A percentile compares a stretch with the other conserved stretches of the same genome.
phyloP scores from a whole-genome alignment of 2,329 filamentous ascomycete genomes.

The Plectosphaerella sp. region DNA sequence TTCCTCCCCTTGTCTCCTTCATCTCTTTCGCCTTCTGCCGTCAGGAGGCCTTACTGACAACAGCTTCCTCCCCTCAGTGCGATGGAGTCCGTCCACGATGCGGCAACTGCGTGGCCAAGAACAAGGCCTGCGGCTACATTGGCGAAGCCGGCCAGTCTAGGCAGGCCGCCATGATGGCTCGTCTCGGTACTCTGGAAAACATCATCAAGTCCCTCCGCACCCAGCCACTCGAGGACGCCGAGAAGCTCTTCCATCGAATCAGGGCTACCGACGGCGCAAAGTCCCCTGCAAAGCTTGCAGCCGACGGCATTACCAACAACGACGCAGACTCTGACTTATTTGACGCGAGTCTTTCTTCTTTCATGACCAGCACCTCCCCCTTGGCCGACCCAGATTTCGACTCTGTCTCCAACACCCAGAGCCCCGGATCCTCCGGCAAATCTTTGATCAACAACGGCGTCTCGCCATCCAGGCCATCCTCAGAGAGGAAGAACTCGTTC shows the following conservation, averaged over 20 bases:
- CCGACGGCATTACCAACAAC: neutral
- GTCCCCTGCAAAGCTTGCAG: neutral
- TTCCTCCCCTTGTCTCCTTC: neutral
- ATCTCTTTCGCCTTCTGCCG: neutral
- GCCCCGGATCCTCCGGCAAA: neutral
- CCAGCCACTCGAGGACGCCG: slow-evolving; percentile 16
- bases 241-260: slow-evolving; percentile 17
- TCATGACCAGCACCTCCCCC: neutral
- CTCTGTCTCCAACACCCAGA: neutral
- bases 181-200: slow-evolving; percentile 20
- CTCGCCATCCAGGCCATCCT: neutral
- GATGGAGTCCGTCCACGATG: slow-evolving; percentile 25
- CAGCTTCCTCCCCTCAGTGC: slow-evolving; percentile 16
- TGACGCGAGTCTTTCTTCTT: neutral
- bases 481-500: neutral
- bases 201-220: slow-evolving; percentile 18
- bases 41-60: neutral
- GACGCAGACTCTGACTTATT: neutral
- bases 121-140: slow-evolving; percentile 22
- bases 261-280: slow-evolving; percentile 7
- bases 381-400: neutral
- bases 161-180: slow-evolving; percentile 21
- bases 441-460: neutral
- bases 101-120: slow-evolving; percentile 19
- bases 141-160: slow-evolving; percentile 24